Percentiles rank a stretch among this genome's conserved stretches.
These are phyloP conservation scores for Penicillium odoratum DNA, from an alignment of 495 filamentous ascomycete genomes.

Conservation along the genomic window DNA sequence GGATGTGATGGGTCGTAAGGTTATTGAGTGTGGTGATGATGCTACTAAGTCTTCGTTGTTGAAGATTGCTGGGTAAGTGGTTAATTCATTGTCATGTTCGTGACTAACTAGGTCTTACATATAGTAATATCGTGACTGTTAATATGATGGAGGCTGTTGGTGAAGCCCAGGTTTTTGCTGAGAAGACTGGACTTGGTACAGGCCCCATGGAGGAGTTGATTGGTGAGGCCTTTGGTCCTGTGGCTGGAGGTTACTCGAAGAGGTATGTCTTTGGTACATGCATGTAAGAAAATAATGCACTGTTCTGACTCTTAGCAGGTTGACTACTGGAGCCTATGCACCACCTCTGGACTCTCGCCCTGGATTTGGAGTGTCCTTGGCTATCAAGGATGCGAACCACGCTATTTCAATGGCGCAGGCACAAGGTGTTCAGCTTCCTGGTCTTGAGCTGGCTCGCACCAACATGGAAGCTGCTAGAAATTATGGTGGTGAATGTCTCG, in stretches of 20 bases:
- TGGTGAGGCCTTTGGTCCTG: slow-evolving; percentile 51
- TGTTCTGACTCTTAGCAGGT: slow-evolving; percentile 20
- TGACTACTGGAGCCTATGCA: slow-evolving; percentile 48
- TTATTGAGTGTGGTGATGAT: slow-evolving; percentile 51
- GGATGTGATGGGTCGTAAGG: slow-evolving; percentile 46
- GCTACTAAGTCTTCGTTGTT: slow-evolving; percentile 45
- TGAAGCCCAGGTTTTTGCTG: slow-evolving; percentile 56
- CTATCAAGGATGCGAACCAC: slow-evolving; percentile 50
- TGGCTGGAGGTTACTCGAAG: slow-evolving; percentile 51
- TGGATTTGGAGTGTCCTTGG: slow-evolving; percentile 46
- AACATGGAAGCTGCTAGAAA: slow-evolving; percentile 46
- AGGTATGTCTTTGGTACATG: slow-evolving; percentile 24
- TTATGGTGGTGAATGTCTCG: slow-evolving; percentile 44
- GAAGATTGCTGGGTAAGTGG: slow-evolving; percentile 46
- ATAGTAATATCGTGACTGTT: slow-evolving; percentile 47
- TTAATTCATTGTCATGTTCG: not conserved
- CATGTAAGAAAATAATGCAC: not conserved
- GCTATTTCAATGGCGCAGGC: slow-evolving; percentile 39
- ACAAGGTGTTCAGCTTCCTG: slow-evolving; percentile 39
- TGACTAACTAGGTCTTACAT: slow-evolving; percentile 5
- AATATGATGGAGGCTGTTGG: slow-evolving; percentile 53
- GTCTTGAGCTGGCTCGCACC: slow-evolving; percentile 34
- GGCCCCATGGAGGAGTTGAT: slow-evolving; percentile 51
- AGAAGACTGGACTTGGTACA: slow-evolving; percentile 53
- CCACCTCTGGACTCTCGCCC: slow-evolving; percentile 41